phyloP scores from a whole-genome alignment of 352 stramenopile species.

The Halophytophthora batemanensis region DNA sequence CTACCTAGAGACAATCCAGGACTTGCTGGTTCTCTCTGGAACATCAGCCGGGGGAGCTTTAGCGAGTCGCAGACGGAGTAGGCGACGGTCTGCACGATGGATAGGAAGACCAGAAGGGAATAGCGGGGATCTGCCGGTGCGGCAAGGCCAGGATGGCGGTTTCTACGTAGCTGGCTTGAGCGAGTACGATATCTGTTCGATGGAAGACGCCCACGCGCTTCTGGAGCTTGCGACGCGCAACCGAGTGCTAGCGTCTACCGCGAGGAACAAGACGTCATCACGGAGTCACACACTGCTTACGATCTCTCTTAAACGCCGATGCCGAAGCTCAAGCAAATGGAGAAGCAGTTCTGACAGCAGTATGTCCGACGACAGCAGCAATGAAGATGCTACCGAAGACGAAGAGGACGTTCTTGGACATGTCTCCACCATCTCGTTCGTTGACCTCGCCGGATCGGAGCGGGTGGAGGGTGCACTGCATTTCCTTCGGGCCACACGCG shows the following conservation, averaged over 20 bases:
- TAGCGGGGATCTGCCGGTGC: slow-evolving; percentile 40
- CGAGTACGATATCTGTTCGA: slow-evolving; percentile 43
- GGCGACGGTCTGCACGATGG: not conserved
- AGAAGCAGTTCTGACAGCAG: slow-evolving; percentile 4
- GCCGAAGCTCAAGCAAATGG: slow-evolving; percentile 2
- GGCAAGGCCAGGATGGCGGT: slow-evolving; percentile 33
- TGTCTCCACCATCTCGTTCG: slow-evolving; percentile 55
- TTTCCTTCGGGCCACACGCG: slow-evolving; percentile 47
- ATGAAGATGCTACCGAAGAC: slow-evolving; percentile 5
- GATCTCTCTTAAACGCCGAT: slow-evolving; percentile 35
- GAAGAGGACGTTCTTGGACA: slow-evolving; percentile 9
- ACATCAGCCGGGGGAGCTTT: not conserved
- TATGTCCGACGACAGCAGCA: no score
- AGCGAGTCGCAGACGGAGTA: slow-evolving; percentile 1
- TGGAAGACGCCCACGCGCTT: slow-evolving; percentile 46
- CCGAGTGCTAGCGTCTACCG: slow-evolving; percentile 51
- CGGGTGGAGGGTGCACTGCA: slow-evolving; percentile 49
- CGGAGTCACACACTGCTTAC: slow-evolving; percentile 70
- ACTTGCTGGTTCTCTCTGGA: slow-evolving; percentile 38
- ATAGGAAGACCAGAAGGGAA: not conserved
- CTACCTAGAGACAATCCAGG: slow-evolving; percentile 73
- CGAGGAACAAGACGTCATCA: slow-evolving; percentile 67
- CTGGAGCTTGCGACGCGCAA: slow-evolving; percentile 48
- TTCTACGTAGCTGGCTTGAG: slow-evolving; percentile 65
- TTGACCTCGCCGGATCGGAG: slow-evolving; percentile 71